Evolutionary conservation across 108 stramenopile genomes (phyloP).

Genomic region (Nitzschia inconspicua): DNA sequence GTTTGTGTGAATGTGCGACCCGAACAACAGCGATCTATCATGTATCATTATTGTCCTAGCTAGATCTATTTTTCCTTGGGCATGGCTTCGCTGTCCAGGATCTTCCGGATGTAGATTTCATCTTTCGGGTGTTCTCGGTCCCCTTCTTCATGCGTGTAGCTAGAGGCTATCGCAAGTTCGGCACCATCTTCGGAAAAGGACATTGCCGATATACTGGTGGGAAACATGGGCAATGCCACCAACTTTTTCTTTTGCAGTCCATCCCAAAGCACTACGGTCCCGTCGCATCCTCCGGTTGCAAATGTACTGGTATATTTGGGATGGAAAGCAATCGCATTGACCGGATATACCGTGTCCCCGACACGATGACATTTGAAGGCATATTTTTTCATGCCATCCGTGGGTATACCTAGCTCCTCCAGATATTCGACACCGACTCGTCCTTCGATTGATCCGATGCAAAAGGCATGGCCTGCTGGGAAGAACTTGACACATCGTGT

Average conservation of each 20-base stretch:
- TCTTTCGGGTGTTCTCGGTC: constrained; percentile 90
- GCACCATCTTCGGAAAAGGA: constrained; percentile 81
- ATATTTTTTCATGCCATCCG: constrained; percentile 65
- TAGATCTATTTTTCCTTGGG: constrained; percentile 36
- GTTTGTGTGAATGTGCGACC: too few relatives aligned
- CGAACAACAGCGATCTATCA: too few relatives aligned
- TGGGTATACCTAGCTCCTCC: constrained; percentile 57
- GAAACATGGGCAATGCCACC: constrained; percentile 54
- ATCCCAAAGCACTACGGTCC: constrained; percentile 93
- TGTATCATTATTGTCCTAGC: too few relatives aligned
- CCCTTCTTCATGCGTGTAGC: constrained; percentile 98
- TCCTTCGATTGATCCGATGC: constrained; percentile 94
- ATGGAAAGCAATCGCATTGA: constrained; percentile 96
- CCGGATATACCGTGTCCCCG: constrained; percentile 90
- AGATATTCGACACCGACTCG: constrained; percentile 92
- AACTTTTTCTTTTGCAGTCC: constrained; percentile 84
- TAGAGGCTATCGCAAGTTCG: constrained; percentile 88
- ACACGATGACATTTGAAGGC: constrained; percentile 98
- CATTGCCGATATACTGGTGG: constrained; percentile 84
- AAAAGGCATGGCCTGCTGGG: constrained; percentile 74
- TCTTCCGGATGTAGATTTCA: constrained; percentile 77
- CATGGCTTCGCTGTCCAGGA: constrained; percentile 62
- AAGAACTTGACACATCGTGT: constrained; percentile 80
- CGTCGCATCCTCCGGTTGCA: constrained; percentile 93
- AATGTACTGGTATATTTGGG: constrained; percentile 74